Evolutionary conservation across 2,329 filamentous ascomycete species (phyloP).

Genomic region (Colletotrichum somersetense): DNA sequence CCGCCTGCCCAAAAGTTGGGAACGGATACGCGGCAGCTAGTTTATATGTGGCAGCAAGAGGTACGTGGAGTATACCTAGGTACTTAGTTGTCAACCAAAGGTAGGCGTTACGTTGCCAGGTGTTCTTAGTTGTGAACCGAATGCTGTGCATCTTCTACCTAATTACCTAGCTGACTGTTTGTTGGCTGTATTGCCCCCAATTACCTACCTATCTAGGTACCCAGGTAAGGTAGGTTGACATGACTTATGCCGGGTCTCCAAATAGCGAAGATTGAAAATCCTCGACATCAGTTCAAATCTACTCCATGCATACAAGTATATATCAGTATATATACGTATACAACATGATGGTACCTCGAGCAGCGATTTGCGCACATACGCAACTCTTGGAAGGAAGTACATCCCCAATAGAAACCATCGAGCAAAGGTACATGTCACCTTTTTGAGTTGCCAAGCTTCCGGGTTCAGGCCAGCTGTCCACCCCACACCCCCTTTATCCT

Average conservation of each 20-base stretch:
- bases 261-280: not conserved
- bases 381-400: conserved; percentile 1
- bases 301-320: not conserved
- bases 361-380: not conserved
- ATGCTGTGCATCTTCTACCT: not conserved
- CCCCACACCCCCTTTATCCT: conserved; percentile 29
- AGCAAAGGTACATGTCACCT: not conserved
- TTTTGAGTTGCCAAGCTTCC: conserved; percentile 30
- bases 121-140: no score
- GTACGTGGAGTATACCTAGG: conserved; percentile 15
- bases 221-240: no score
- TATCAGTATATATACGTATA: not conserved
- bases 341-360: not conserved
- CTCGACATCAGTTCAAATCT: not conserved
- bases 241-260: not conserved
- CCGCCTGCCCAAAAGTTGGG: conserved; percentile 19
- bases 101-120: no score
- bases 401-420: not conserved
- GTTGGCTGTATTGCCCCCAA: not conserved
- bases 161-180: not conserved
- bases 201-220: no score
- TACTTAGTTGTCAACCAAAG: no score
- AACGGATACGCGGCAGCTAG: conserved; percentile 37
- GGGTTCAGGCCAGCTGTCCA: conserved; percentile 33
- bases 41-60: not conserved